These are phyloP conservation scores for Delitschia confertaspora DNA, from an alignment of 495 filamentous ascomycete species.

Conservation along the genomic window DNA sequence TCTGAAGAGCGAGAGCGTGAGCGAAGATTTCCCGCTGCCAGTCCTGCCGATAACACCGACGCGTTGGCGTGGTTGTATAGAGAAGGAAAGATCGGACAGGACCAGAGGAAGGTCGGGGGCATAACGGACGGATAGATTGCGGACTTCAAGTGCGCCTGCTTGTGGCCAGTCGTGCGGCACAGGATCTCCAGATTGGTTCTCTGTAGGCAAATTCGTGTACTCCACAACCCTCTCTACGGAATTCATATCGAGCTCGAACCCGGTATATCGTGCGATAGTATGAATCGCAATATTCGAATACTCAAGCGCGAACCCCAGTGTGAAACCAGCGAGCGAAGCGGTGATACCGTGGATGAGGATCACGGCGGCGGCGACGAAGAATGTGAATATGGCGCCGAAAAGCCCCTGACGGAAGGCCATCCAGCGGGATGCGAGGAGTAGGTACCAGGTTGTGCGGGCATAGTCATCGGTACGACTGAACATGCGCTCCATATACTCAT, in stretches of 20 bases:
- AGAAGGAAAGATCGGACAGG: constrained; percentile 65
- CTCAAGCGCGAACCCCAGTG: constrained; percentile 51
- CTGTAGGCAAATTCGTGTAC: constrained; percentile 63
- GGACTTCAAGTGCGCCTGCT: constrained; percentile 63
- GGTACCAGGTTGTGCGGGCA: constrained; percentile 52
- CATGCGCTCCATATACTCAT: constrained; percentile 58
- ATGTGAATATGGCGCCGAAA: constrained; percentile 57
- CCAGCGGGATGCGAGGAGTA: constrained; percentile 40
- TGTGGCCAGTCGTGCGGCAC: constrained; percentile 75
- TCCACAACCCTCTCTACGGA: constrained; percentile 74
- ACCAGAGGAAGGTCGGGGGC: constrained; percentile 68
- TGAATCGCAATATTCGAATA: constrained; percentile 47
- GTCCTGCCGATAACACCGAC: constrained; percentile 80
- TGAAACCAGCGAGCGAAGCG: constrained; percentile 72
- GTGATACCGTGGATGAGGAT: constrained; percentile 49
- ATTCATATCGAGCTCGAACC: constrained; percentile 74
- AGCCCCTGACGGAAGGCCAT: constrained; percentile 23
- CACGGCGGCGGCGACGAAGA: too few relatives aligned
- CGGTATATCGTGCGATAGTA: constrained; percentile 53
- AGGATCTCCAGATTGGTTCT: constrained; percentile 50
- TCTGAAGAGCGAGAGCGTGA: constrained; percentile 22
- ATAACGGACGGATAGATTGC: constrained; percentile 65
- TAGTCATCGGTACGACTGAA: constrained; percentile 57
- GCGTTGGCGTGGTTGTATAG: constrained; percentile 60
- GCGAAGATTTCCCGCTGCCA: constrained; percentile 76